Evolutionary conservation across 2,329 filamentous ascomycete species (phyloP).

Genomic region (Tolypocladium guangdongense): DNA sequence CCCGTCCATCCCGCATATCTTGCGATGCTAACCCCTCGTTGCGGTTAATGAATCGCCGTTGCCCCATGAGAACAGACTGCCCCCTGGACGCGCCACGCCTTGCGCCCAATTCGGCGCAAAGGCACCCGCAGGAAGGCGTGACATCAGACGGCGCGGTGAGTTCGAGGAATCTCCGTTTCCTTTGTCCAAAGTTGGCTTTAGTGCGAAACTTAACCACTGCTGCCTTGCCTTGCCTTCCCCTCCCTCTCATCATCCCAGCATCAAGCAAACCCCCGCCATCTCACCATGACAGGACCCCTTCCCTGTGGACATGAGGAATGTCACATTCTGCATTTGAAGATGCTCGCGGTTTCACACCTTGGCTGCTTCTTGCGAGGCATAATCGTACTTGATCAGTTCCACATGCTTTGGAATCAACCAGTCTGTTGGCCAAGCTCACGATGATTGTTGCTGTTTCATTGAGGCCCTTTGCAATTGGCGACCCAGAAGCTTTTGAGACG

Average conservation of each 20-base stretch:
- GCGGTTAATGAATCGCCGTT: not conserved
- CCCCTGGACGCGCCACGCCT: not conserved
- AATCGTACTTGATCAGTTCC: not conserved
- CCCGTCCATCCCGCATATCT: too few relatives aligned
- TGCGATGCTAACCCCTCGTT: not conserved
- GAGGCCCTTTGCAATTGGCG: not conserved
- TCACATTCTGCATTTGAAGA: not conserved
- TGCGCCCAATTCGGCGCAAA: not conserved
- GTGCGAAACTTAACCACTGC: too few relatives aligned
- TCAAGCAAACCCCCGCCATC: not conserved
- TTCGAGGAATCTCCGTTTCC: not conserved
- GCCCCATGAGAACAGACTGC: not conserved
- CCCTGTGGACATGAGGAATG: not conserved
- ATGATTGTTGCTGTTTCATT: not conserved
- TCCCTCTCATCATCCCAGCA: not conserved
- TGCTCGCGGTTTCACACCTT: not conserved
- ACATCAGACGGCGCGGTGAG: not conserved
- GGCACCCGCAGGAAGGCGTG: not conserved
- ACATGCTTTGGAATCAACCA: not conserved
- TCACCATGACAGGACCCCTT: not conserved
- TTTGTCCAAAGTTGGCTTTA: too few relatives aligned
- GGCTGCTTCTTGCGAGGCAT: not conserved
- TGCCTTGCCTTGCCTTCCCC: not conserved
- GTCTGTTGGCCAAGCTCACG: not conserved
- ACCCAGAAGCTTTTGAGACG: not conserved